These are phyloP conservation scores for Lachnellula willkommii DNA, from an alignment of 2,329 filamentous ascomycete genomes.

Conservation along the genomic window DNA sequence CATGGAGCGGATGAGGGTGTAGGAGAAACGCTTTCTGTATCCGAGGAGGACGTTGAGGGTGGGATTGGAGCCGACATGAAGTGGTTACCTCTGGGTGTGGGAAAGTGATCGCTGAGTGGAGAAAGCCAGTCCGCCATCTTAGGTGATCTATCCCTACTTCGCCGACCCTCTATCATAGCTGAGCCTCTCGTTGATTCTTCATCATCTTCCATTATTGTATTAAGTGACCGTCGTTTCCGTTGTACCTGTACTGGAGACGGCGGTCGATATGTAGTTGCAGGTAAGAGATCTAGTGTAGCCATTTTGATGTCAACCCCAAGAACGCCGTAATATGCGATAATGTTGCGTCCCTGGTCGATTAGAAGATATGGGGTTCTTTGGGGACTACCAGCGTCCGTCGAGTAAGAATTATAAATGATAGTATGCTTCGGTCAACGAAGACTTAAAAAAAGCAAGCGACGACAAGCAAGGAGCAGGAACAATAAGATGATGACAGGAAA, in stretches of 20 bases:
- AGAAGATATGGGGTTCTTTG: constrained; percentile 17
- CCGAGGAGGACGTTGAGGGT: constrained; percentile 52
- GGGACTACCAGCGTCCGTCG: constrained; percentile 28
- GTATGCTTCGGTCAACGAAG: constrained; percentile 36
- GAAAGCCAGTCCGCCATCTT: constrained; percentile 36
- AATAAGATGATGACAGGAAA: constrained; percentile 19
- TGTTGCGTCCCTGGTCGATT: constrained; percentile 15
- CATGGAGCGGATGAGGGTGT: constrained; percentile 54
- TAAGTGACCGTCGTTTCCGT: constrained; percentile 49
- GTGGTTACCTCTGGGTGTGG: constrained; percentile 63
- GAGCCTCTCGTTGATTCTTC: constrained; percentile 28
- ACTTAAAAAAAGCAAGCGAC: constrained; percentile 21
- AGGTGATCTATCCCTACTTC: constrained; percentile 35
- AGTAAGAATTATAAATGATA: constrained; percentile 30
- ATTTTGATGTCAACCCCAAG: constrained; percentile 24
- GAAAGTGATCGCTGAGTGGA: constrained; percentile 55
- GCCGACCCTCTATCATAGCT: constrained; percentile 26
- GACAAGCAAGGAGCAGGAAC: constrained; percentile 10
- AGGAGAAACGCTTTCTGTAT: constrained; percentile 49
- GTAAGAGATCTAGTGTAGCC: constrained; percentile 38
- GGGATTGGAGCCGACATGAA: constrained; percentile 59
- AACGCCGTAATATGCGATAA: constrained; percentile 15
- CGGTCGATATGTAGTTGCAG: constrained; percentile 45
- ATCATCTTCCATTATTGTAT: constrained; percentile 59
- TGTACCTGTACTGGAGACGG: constrained; percentile 47